A percentile compares a stretch with the other conserved stretches of the same genome.
Conservation (phyloP, 345 rosid genomes). For the Trapa bicornis region DNA sequence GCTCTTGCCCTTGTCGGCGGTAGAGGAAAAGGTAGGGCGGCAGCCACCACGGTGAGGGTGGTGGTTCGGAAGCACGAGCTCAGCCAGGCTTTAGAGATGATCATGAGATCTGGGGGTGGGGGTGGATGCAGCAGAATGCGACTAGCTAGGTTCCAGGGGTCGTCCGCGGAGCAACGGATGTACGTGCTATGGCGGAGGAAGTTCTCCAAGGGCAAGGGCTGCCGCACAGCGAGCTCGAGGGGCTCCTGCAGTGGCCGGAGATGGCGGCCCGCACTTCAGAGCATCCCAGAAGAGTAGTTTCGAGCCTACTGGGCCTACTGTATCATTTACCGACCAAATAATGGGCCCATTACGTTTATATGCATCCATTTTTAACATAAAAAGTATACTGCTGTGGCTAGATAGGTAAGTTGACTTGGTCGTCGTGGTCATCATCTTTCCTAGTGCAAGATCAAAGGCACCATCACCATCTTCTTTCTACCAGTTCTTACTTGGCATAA, state of each 20-base stretch:
- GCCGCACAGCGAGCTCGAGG: neutral
- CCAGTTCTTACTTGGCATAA: too few relatives aligned
- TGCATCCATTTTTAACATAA: too few relatives aligned
- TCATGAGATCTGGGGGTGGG: conserved; percentile 3
- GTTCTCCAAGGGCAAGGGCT: conserved; percentile 1
- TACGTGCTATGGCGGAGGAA: conserved; percentile 13
- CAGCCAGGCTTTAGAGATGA: conserved; percentile 22
- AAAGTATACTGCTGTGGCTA: too few relatives aligned
- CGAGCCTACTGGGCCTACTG: too few relatives aligned
- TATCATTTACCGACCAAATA: too few relatives aligned
- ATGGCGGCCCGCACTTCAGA: conserved; percentile 8
- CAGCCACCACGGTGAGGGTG: conserved; percentile 30
- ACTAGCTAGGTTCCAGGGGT: neutral
- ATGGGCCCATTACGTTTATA: too few relatives aligned
- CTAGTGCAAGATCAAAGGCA: too few relatives aligned
- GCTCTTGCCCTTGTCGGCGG: neutral
- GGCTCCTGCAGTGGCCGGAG: neutral
- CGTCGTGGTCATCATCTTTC: too few relatives aligned
- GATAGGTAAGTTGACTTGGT: too few relatives aligned
- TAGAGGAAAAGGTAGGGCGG: conserved; percentile 9
- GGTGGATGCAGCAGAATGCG: neutral
- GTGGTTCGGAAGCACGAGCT: conserved; percentile 35
- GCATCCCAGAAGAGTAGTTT: conserved; percentile 9
- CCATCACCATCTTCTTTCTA: too few relatives aligned
- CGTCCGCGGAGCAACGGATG: conserved; percentile 22